phyloP scores from a whole-genome alignment of 805 yeast species.

The Ogataea trehalophila region DNA sequence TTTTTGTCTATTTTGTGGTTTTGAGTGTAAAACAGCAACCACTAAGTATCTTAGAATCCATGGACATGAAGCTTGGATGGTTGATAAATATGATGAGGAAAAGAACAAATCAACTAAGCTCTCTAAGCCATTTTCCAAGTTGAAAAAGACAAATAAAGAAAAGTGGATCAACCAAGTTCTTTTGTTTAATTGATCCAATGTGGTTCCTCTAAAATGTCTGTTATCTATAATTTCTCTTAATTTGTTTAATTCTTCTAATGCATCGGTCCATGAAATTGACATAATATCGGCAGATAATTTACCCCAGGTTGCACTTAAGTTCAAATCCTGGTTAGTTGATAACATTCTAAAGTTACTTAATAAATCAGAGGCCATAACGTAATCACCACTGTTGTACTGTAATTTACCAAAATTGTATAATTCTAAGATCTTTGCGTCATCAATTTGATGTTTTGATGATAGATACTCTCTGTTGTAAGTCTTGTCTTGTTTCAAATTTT shows the following conservation, averaged over 20 bases:
- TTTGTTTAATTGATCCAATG: constrained; percentile 54
- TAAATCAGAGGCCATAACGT: constrained; percentile 53
- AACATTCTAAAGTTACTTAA: constrained; percentile 52
- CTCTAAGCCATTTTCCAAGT: constrained; percentile 46
- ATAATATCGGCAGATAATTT: constrained; percentile 58
- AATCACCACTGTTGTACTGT: constrained; percentile 61
- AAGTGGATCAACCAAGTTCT: constrained; percentile 70
- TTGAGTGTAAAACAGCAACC: constrained; percentile 47
- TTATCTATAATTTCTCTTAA: constrained; percentile 57
- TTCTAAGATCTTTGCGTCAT: constrained; percentile 43
- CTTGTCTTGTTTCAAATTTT: constrained; percentile 50
- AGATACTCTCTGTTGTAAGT: constrained; percentile 45
- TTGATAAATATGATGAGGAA: constrained; percentile 54
- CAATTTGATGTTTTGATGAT: constrained; percentile 39
- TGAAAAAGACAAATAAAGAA: constrained; percentile 60
- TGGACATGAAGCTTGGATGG: constrained; percentile 68
- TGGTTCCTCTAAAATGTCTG: constrained; percentile 43
- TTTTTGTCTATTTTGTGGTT: constrained; percentile 38
- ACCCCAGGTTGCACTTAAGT: constrained; percentile 63
- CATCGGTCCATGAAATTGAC: constrained; percentile 46
- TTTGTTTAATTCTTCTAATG: constrained; percentile 47
- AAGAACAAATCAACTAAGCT: constrained; percentile 53
- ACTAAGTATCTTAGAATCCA: constrained; percentile 65
- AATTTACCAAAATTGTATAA: constrained; percentile 57
- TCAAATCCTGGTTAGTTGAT: constrained; percentile 45